Evolutionary conservation across 495 filamentous ascomycete genomes (phyloP).

Genomic region (Hyaloscypha bicolor): DNA sequence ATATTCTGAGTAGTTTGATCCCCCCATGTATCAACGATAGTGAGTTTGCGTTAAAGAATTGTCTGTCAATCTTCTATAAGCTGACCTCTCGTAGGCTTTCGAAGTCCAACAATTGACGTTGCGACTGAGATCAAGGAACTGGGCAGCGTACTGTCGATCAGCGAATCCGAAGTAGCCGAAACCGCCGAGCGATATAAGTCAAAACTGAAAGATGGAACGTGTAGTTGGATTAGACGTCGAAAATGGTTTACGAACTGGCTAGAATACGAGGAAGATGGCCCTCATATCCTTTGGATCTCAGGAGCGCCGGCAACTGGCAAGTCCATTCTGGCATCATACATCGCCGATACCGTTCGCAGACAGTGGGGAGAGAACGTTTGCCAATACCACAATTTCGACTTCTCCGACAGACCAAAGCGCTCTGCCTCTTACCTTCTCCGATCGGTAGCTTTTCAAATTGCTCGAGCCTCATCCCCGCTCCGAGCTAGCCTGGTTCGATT

Average conservation of each 20-base stretch:
- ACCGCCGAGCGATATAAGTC: too few species aligned
- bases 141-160: too few species aligned
- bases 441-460: not conserved
- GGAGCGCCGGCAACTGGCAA: not conserved
- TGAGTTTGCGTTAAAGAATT: not conserved
- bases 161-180: too few species aligned
- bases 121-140: too few species aligned
- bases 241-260: not conserved
- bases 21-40: constrained; percentile 11
- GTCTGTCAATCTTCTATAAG: not conserved
- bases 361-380: too few species aligned
- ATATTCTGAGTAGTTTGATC: constrained; percentile 42
- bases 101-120: too few species aligned
- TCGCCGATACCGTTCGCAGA: too few species aligned
- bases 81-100: not conserved
- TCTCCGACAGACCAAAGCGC: not conserved
- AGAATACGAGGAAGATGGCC: not conserved
- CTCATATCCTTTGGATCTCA: not conserved
- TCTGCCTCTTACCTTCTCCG: not conserved
- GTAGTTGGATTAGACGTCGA: not conserved
- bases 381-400: too few species aligned
- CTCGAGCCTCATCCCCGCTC: not conserved
- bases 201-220: not conserved
- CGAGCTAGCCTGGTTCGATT: too few species aligned
- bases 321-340: not conserved